phyloP scores from a whole-genome alignment of 2,329 filamentous ascomycete genomes.

The Boeremia lycopersici region DNA sequence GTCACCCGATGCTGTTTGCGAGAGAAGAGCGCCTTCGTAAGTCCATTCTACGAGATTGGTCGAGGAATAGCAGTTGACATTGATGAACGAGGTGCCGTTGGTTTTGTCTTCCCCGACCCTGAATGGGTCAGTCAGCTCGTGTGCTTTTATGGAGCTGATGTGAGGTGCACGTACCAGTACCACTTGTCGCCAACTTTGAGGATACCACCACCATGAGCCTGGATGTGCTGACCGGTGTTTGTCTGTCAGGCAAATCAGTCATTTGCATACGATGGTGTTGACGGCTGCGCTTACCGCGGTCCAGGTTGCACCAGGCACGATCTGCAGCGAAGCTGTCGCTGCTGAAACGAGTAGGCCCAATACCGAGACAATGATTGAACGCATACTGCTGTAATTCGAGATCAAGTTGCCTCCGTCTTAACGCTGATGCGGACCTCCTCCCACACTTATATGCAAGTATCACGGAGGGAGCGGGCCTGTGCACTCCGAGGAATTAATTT shows the following conservation, averaged over 20 bases:
- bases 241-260: constrained; percentile 28
- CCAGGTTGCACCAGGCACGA: constrained; percentile 49
- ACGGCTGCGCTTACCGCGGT: constrained; percentile 35
- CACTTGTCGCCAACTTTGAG: constrained; percentile 63
- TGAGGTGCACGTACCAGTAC: constrained; percentile 53
- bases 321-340: constrained; percentile 42
- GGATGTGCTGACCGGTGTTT: constrained; percentile 61
- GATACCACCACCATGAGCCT: constrained; percentile 71
- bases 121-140: not conserved
- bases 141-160: not conserved
- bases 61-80: constrained; percentile 71
- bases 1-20: constrained; percentile 59
- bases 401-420: not conserved
- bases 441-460: not conserved
- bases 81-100: constrained; percentile 65
- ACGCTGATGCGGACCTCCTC: not conserved
- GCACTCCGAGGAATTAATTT: not conserved
- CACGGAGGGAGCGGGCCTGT: not conserved
- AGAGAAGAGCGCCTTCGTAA: constrained; percentile 64
- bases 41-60: constrained; percentile 68
- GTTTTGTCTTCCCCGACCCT: constrained; percentile 74
- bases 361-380: constrained; percentile 13
- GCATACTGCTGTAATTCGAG: constrained; percentile 22
- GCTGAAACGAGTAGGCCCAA: constrained; percentile 26
- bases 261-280: no score